Evolutionary conservation across 2,329 filamentous ascomycete species (phyloP).

Genomic region (Pseudogymnoascus sp.): DNA sequence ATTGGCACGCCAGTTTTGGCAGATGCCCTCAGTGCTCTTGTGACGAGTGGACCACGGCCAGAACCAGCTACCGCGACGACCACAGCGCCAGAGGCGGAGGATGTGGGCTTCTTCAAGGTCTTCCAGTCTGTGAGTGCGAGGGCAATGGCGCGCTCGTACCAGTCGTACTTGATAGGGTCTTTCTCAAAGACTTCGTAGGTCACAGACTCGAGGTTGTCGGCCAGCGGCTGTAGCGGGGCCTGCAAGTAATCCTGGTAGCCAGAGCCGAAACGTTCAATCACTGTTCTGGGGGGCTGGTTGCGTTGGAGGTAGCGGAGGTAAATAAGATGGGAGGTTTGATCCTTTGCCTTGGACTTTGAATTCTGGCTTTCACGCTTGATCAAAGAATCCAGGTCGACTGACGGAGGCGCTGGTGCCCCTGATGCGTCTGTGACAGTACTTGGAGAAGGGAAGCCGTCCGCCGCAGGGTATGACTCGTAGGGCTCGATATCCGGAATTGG

Average conservation of each 20-base stretch:
- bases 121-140: conserved; percentile 77
- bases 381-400: conserved; percentile 24
- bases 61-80: conserved; percentile 90
- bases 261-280: conserved; percentile 62
- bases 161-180: conserved; percentile 94
- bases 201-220: conserved; percentile 92
- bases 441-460: conserved; percentile 32
- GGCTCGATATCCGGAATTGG: conserved; percentile 36
- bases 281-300: conserved; percentile 61
- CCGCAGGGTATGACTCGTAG: conserved; percentile 22
- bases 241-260: conserved; percentile 93
- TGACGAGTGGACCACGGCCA: conserved; percentile 85
- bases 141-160: conserved; percentile 81
- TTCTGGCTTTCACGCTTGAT: conserved; percentile 16
- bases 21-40: conserved; percentile 75
- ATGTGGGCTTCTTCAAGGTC: conserved; percentile 63
- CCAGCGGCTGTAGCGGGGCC: conserved; percentile 85
- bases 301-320: conserved; percentile 82
- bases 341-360: conserved; percentile 36
- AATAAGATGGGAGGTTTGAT: conserved; percentile 60
- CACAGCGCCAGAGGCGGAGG: conserved; percentile 61
- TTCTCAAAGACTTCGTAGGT: conserved; percentile 99
- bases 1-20: conserved; percentile 68
- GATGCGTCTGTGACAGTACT: conserved; percentile 34
- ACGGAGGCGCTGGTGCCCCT: conserved; percentile 15